A percentile compares a stretch with the other conserved stretches of the same genome.
Conservation (phyloP, 163 green algal genomes). For the Volvox carteri region DNA sequence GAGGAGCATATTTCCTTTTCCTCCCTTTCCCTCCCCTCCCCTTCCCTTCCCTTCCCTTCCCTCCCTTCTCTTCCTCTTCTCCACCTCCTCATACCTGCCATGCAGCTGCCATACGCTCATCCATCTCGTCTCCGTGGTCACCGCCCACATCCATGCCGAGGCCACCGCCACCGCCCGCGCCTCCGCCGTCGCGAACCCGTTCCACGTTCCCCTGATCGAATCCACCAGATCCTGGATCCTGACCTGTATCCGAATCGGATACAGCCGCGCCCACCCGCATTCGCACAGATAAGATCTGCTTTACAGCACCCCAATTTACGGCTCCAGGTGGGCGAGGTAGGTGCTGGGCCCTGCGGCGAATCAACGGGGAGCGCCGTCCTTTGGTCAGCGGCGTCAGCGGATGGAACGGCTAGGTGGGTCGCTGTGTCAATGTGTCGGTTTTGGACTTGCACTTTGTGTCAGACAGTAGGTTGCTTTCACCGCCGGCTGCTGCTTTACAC, state of each 20-base stretch:
- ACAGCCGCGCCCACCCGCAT: neutral
- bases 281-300: slow-evolving; percentile 17
- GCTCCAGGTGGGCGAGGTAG: neutral
- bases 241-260: neutral
- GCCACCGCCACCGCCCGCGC: neutral
- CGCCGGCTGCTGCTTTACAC: no score
- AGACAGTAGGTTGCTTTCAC: no score
- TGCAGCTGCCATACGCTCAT: neutral
- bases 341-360: neutral
- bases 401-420: no score
- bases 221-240: neutral
- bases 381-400: no score
- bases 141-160: neutral
- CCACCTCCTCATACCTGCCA: neutral
- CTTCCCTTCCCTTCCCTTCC: neutral
- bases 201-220: neutral
- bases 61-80: neutral
- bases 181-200: neutral
- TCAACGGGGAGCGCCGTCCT: no score
- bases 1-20: neutral
- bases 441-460: no score
- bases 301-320: slow-evolving; percentile 2
- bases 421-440: no score
- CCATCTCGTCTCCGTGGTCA: neutral
- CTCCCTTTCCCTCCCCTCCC: neutral